Percentiles rank a stretch among this genome's conserved stretches.
Evolutionary conservation across 2,329 filamentous ascomycete genomes (phyloP).

Genomic region (Macrophomina tecta): DNA sequence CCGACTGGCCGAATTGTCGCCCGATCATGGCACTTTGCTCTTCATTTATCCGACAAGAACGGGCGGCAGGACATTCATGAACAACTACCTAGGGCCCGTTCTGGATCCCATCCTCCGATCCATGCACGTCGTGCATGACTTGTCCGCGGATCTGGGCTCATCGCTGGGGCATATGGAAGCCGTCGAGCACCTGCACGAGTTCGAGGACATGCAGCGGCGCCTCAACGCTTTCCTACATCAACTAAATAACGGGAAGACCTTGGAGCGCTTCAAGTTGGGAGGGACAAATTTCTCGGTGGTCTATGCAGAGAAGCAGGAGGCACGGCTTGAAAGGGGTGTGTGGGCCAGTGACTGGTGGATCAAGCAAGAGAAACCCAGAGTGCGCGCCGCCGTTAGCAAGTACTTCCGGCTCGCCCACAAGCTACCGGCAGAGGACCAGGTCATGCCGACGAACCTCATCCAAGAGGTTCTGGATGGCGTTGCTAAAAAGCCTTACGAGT

Average conservation of each 20-base stretch:
- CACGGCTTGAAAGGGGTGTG: conserved; percentile 57
- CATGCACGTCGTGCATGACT: conserved; percentile 63
- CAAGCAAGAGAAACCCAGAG: conserved; percentile 66
- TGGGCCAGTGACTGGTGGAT: conserved; percentile 69
- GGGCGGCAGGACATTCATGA: conserved; percentile 64
- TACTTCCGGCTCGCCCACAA: conserved; percentile 53
- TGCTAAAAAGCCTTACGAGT: conserved; percentile 56
- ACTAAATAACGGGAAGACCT: conserved; percentile 37
- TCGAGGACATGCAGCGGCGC: conserved; percentile 54
- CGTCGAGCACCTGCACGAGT: conserved; percentile 61
- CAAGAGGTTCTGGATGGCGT: conserved; percentile 66
- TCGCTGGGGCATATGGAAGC: conserved; percentile 61
- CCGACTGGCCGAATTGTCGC: conserved; percentile 64
- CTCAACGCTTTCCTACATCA: conserved; percentile 39
- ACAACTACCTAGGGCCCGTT: conserved; percentile 65
- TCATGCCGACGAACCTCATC: conserved; percentile 62
- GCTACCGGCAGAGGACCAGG: conserved; percentile 50
- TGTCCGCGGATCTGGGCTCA: conserved; percentile 63
- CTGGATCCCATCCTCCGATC: conserved; percentile 66
- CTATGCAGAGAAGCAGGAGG: conserved; percentile 58
- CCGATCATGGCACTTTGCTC: conserved; percentile 62
- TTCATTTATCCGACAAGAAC: conserved; percentile 67
- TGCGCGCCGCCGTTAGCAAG: conserved; percentile 57
- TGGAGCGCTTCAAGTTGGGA: conserved; percentile 36
- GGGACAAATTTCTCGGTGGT: conserved; percentile 52